Conservation (phyloP, 139 green algal genomes). For the Micractinium sp. region DNA sequence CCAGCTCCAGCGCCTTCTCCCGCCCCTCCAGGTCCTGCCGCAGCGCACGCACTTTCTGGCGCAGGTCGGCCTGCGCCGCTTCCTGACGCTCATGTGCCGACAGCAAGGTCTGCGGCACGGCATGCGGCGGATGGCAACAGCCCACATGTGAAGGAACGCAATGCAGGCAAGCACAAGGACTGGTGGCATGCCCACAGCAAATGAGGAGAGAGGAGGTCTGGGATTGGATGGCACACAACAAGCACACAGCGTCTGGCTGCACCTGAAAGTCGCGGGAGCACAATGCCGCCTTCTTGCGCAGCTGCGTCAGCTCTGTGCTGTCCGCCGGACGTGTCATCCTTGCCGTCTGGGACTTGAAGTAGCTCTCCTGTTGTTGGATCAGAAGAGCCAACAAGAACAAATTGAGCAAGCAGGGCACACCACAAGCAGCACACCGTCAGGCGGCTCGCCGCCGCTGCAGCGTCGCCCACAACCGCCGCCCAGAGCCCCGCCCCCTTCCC, state of each 20-base stretch:
- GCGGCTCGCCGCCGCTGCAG: too few species aligned
- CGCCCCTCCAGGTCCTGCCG: conserved; percentile 25
- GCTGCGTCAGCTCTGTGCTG: conserved; percentile 3
- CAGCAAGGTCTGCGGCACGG: conserved; percentile 27
- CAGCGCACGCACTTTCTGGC: conserved; percentile 21
- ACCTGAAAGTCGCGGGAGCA: conserved; percentile 14
- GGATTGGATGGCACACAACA: too few species aligned
- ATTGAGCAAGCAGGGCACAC: too few species aligned
- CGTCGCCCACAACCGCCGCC: too few species aligned
- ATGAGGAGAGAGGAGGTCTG: neutral
- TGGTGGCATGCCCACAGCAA: neutral
- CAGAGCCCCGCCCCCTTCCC: too few species aligned
- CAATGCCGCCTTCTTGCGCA: neutral
- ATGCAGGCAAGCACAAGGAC: neutral
- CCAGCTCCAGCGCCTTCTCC: conserved; percentile 57
- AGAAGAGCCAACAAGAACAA: neutral
- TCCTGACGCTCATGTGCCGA: conserved; percentile 41
- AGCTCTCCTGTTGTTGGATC: conserved; percentile 3
- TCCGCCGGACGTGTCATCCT: neutral
- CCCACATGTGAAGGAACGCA: neutral
- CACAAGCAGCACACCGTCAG: too few species aligned
- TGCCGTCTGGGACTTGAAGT: neutral
- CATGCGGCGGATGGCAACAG: neutral
- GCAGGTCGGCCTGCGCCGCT: conserved; percentile 3
- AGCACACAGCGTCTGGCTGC: neutral